These are phyloP conservation scores for Didymosphaeria variabile DNA, from an alignment of 2,329 filamentous ascomycete species.

Conservation along the genomic window DNA sequence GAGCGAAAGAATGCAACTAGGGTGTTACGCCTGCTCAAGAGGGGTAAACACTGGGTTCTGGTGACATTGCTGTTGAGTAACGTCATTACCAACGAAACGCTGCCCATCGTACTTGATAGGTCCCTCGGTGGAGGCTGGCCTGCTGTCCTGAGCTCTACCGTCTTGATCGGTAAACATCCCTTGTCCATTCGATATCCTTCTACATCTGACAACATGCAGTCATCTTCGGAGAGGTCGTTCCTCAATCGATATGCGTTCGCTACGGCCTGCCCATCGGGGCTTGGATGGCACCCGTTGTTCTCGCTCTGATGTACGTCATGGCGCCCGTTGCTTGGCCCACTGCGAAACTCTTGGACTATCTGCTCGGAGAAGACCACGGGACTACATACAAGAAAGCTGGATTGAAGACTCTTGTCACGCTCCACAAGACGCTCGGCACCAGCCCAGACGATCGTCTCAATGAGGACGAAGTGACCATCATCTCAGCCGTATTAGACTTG, in stretches of 20 bases:
- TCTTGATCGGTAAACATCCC: slow-evolving; percentile 79
- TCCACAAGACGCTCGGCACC: slow-evolving; percentile 90
- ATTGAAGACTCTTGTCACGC: slow-evolving; percentile 91
- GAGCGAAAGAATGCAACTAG: slow-evolving; percentile 86
- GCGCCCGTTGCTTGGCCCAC: slow-evolving; percentile 92
- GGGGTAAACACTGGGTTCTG: slow-evolving; percentile 97
- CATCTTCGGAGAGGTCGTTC: slow-evolving; percentile 96
- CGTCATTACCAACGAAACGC: slow-evolving; percentile 95
- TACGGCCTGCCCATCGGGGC: slow-evolving; percentile 95
- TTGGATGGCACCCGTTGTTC: slow-evolving; percentile 88
- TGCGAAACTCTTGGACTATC: slow-evolving; percentile 91
- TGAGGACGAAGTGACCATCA: slow-evolving; percentile 98
- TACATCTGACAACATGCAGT: slow-evolving; percentile 63
- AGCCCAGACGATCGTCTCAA: slow-evolving; percentile 87
- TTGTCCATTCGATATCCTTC: slow-evolving; percentile 1
- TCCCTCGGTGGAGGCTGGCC: slow-evolving; percentile 94
- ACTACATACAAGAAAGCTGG: slow-evolving; percentile 98
- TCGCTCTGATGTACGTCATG: slow-evolving; percentile 90
- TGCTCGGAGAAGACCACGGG: slow-evolving; percentile 93
- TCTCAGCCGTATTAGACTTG: slow-evolving; percentile 92
- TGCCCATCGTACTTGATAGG: slow-evolving; percentile 89
- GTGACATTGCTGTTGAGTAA: slow-evolving; percentile 94
- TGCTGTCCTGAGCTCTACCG: slow-evolving; percentile 90
- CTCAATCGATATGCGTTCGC: slow-evolving; percentile 94
- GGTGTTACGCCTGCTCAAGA: slow-evolving; percentile 81